Conservation (phyloP, 1,284 basidiomycete genomes). For the Ceratobasidium sp. region DNA sequence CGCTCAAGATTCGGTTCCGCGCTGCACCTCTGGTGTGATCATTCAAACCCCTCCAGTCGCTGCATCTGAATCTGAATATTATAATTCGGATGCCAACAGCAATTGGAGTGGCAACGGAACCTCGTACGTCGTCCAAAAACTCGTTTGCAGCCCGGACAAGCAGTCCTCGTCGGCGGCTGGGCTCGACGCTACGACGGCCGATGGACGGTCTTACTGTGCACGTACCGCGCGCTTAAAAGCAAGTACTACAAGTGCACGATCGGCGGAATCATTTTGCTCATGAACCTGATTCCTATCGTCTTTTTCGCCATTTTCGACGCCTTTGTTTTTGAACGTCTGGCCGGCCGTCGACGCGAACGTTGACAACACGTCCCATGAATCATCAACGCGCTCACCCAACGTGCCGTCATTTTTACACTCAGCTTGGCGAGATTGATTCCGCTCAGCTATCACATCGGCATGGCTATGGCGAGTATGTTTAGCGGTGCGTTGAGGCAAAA, state of each 20-base stretch:
- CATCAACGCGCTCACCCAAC: slow-evolving; percentile 78
- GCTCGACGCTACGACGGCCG: slow-evolving; percentile 52
- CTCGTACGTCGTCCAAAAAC: slow-evolving; percentile 63
- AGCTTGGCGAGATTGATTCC: slow-evolving; percentile 94
- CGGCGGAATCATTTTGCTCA: slow-evolving; percentile 96
- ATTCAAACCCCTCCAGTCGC: slow-evolving; percentile 50
- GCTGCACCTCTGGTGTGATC: slow-evolving; percentile 69
- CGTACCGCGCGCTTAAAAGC: slow-evolving; percentile 89
- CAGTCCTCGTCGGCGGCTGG: slow-evolving; percentile 77
- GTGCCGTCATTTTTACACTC: slow-evolving; percentile 86
- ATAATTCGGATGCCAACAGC: slow-evolving; percentile 41
- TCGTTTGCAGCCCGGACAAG: slow-evolving; percentile 77
- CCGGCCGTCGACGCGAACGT: slow-evolving; percentile 70
- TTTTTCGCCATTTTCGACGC: slow-evolving; percentile 97
- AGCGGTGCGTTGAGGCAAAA: slow-evolving; percentile 92
- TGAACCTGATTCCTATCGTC: slow-evolving; percentile 94
- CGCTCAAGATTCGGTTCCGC: slow-evolving; percentile 92
- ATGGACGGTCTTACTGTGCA: slow-evolving; percentile 95
- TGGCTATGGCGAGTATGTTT: slow-evolving; percentile 99
- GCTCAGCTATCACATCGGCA: slow-evolving; percentile 98
- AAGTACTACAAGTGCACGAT: slow-evolving; percentile 99
- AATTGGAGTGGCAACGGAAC: slow-evolving; percentile 53
- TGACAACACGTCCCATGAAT: slow-evolving; percentile 73
- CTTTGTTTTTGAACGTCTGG: slow-evolving; percentile 74
- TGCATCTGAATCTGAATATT: slow-evolving; percentile 46